phyloP scores from a whole-genome alignment of 805 yeast genomes.

The Yueomyces sinensis region DNA sequence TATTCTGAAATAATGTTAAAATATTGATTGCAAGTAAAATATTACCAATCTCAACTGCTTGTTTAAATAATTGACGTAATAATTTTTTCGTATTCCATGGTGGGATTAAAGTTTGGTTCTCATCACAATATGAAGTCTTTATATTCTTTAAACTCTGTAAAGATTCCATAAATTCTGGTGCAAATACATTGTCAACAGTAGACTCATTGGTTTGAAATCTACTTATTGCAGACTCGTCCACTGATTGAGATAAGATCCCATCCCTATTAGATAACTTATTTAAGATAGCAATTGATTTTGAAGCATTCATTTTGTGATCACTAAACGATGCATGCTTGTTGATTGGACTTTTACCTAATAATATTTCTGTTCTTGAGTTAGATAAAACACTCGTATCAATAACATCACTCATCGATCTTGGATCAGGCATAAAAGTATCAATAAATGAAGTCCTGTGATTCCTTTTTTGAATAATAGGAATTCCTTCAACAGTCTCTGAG shows the following conservation, averaged over 20 bases:
- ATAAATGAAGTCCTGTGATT: constrained; percentile 19
- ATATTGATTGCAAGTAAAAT: constrained; percentile 18
- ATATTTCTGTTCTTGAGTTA: neutral
- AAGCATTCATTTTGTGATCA: neutral
- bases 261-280: neutral
- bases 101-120: constrained; percentile 3
- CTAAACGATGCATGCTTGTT: constrained; percentile 9
- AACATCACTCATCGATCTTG: neutral
- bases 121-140: no score
- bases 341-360: constrained; percentile 8
- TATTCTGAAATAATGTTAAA: constrained; percentile 20
- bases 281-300: neutral
- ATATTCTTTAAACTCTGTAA: neutral
- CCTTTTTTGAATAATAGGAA: constrained; percentile 13
- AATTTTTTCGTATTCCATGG: constrained; percentile 22
- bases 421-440: constrained; percentile 19
- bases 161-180: constrained; percentile 1
- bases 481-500: constrained; percentile 4
- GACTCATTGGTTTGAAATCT: neutral
- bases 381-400: neutral
- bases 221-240: neutral
- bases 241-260: neutral
- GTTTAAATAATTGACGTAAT: constrained; percentile 18
- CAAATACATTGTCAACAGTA: neutral
- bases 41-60: constrained; percentile 22